phyloP scores from a whole-genome alignment of 352 stramenopile genomes.

The Peronospora destructor region DNA sequence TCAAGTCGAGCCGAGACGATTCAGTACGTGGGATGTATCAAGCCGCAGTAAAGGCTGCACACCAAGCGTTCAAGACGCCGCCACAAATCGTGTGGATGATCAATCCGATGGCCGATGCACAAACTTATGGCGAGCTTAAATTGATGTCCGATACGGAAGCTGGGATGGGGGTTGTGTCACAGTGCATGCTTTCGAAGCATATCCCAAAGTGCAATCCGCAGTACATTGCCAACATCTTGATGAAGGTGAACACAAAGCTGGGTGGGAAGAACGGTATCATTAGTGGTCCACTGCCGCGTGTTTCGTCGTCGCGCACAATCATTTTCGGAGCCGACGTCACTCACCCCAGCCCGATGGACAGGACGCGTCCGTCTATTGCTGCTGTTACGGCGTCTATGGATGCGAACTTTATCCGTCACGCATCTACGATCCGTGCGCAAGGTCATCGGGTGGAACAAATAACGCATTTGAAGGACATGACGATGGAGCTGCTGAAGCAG shows the following conservation, averaged over 20 bases:
- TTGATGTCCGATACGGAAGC: conserved; percentile 59
- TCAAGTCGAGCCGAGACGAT: conserved; percentile 29
- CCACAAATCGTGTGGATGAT: conserved; percentile 62
- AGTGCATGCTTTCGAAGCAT: conserved; percentile 73
- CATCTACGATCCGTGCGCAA: conserved; percentile 56
- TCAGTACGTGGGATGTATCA: conserved; percentile 36
- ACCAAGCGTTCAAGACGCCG: conserved; percentile 18
- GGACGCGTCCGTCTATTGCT: conserved; percentile 65
- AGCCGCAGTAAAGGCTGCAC: conserved; percentile 32
- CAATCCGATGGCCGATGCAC: conserved; percentile 36
- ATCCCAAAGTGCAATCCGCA: conserved; percentile 47
- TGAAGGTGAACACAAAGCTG: conserved; percentile 79
- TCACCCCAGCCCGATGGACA: conserved; percentile 69
- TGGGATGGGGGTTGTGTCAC: conserved; percentile 54
- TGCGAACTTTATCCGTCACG: conserved; percentile 59
- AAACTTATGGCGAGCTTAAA: conserved; percentile 64
- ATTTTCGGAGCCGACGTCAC: conserved; percentile 83
- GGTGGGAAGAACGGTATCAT: conserved; percentile 60
- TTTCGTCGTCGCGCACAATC: conserved; percentile 51
- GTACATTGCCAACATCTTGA: conserved; percentile 70
- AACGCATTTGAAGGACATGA: conserved; percentile 55
- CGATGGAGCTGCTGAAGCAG: conserved; percentile 56
- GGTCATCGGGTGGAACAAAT: conserved; percentile 78
- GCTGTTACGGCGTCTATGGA: conserved; percentile 81
- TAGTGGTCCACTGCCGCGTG: conserved; percentile 32